phyloP scores from a whole-genome alignment of 2,329 filamentous ascomycete genomes.

The Alternaria sp. region DNA sequence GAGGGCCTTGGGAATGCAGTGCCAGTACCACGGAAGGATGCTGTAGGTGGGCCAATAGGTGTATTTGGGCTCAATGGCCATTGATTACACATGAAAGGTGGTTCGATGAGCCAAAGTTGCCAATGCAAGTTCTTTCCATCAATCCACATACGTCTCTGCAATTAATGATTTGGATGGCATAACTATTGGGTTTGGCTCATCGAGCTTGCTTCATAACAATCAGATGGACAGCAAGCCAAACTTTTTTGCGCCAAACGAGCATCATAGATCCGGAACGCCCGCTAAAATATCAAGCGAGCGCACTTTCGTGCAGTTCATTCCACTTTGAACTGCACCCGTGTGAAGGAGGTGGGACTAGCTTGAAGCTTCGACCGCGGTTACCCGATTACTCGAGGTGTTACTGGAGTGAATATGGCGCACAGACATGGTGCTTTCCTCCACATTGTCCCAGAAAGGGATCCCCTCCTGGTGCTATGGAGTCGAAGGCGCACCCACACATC shows the following conservation, averaged over 20 bases:
- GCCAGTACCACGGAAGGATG: not conserved
- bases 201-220: too few species aligned
- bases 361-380: not conserved
- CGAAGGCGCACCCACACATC: not conserved
- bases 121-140: not conserved
- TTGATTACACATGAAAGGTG: not conserved
- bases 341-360: not conserved
- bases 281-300: too few species aligned
- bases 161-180: not conserved
- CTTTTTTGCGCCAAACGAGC: too few species aligned
- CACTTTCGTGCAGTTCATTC: not conserved
- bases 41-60: not conserved
- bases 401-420: not conserved
- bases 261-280: too few species aligned
- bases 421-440: not conserved
- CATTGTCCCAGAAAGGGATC: not conserved
- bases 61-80: not conserved
- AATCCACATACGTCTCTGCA: not conserved
- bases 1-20: constrained; percentile 21
- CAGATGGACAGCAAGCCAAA: not conserved
- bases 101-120: not conserved
- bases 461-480: not conserved
- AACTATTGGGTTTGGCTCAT: too few species aligned
- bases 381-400: not conserved
- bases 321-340: not conserved